Evolutionary conservation across 1,284 basidiomycete species (phyloP).

Genomic region (Ceratobasidium sp.): DNA sequence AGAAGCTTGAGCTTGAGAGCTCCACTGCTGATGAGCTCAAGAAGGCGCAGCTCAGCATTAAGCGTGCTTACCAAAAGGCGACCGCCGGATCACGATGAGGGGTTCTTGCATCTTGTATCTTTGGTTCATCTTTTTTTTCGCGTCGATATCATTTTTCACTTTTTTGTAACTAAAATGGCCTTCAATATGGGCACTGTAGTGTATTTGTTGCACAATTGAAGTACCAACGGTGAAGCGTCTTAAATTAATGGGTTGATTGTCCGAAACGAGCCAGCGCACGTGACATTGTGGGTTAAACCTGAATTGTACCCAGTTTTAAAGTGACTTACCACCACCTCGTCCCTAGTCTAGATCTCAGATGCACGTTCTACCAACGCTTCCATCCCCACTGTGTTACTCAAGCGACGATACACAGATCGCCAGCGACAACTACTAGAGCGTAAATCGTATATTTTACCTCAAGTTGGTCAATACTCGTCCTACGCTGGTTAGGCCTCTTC

Average conservation of each 20-base stretch:
- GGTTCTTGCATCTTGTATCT: slow-evolving; percentile 25
- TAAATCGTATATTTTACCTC: too few relatives aligned
- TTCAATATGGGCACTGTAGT: slow-evolving; percentile 37
- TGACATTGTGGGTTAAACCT: too few relatives aligned
- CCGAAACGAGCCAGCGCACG: background rate
- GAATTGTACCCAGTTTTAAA: too few relatives aligned
- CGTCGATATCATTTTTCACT: background rate
- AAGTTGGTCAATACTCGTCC: too few relatives aligned
- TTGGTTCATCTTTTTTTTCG: slow-evolving; percentile 9
- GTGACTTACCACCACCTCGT: too few relatives aligned
- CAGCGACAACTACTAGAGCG: too few relatives aligned
- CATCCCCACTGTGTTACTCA: too few relatives aligned
- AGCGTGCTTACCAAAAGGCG: slow-evolving; percentile 96
- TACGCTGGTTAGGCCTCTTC: too few relatives aligned
- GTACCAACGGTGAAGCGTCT: slow-evolving; percentile 22
- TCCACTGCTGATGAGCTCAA: slow-evolving; percentile 92
- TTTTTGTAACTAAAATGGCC: slow-evolving; percentile 39
- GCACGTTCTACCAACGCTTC: too few relatives aligned
- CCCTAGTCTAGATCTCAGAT: too few relatives aligned
- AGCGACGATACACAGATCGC: too few relatives aligned
- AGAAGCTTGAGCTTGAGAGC: slow-evolving; percentile 96
- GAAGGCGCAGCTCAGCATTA: slow-evolving; percentile 92
- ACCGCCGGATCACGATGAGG: slow-evolving; percentile 82
- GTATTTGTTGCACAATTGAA: slow-evolving; percentile 42
- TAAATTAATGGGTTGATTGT: background rate